Conservation (phyloP, 1,139 yeast genomes). For the Ogataea hybrid region DNA sequence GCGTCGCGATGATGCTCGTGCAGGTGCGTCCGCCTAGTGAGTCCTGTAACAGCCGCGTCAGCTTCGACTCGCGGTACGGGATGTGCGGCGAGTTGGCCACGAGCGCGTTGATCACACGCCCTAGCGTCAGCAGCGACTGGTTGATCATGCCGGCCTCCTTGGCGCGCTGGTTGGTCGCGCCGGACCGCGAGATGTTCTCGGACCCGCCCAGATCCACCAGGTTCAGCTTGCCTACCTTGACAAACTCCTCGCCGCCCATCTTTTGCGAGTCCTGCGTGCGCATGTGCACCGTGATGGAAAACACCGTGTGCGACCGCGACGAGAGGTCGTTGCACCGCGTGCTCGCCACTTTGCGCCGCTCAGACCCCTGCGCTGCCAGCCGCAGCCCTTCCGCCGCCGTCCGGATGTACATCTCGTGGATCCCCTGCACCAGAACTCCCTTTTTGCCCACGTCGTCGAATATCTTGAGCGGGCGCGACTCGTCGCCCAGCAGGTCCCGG, state of each 20-base stretch:
- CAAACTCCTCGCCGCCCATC: conserved; percentile 42
- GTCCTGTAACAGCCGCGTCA: conserved; percentile 76
- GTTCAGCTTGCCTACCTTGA: conserved; percentile 64
- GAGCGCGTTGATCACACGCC: conserved; percentile 77
- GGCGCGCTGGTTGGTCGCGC: conserved; percentile 74
- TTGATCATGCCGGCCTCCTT: conserved; percentile 88
- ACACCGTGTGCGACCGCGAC: conserved; percentile 71
- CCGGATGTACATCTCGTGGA: conserved; percentile 51
- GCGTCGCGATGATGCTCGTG: conserved; percentile 76
- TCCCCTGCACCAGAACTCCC: conserved; percentile 55
- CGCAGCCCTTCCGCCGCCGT: conserved; percentile 53
- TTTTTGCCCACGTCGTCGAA: conserved; percentile 48
- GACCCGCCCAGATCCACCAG: conserved; percentile 81
- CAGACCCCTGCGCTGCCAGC: conserved; percentile 51
- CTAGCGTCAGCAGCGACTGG: conserved; percentile 76
- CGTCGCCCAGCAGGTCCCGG: conserved; percentile 58
- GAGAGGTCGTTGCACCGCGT: conserved; percentile 71
- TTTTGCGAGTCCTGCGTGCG: conserved; percentile 38
- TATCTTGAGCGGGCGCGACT: conserved; percentile 42
- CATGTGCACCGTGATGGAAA: conserved; percentile 59
- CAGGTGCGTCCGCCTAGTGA: conserved; percentile 82
- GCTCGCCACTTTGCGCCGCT: conserved; percentile 59
- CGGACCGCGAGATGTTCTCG: conserved; percentile 75
- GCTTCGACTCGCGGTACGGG: conserved; percentile 83
- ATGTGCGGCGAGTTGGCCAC: conserved; percentile 62